phyloP scores from a whole-genome alignment of 805 yeast genomes.

The Saturnispora serradocipensis region DNA sequence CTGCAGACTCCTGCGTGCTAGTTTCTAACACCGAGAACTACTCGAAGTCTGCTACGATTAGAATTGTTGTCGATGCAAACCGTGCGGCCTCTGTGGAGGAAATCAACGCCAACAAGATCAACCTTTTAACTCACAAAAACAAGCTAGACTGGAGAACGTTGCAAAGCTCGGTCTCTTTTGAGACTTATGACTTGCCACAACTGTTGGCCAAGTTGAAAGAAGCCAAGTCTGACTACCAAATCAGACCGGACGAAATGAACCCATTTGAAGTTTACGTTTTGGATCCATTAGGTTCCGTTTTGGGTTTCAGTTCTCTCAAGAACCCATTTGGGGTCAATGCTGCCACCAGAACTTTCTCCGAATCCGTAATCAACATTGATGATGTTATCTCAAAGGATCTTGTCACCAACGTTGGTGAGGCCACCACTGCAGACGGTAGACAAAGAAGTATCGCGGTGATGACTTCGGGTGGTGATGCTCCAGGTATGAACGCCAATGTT shows the following conservation, averaged over 20 bases:
- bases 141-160: slow-evolving; percentile 44
- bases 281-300: slow-evolving; percentile 76
- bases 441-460: slow-evolving; percentile 55
- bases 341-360: slow-evolving; percentile 12
- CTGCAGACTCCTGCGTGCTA: slow-evolving; percentile 25
- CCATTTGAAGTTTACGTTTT: slow-evolving; percentile 69
- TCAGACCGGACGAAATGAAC: slow-evolving; percentile 59
- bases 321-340: slow-evolving; percentile 40
- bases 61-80: slow-evolving; percentile 18
- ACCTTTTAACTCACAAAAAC: slow-evolving; percentile 21
- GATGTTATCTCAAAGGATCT: slow-evolving; percentile 5
- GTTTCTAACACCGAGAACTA: slow-evolving; percentile 19
- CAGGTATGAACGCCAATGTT: slow-evolving; percentile 73
- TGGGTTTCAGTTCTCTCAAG: slow-evolving; percentile 64
- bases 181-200: slow-evolving; percentile 32
- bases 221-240: slow-evolving; percentile 35
- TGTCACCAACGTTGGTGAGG: background rate
- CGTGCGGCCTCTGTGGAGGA: slow-evolving; percentile 21
- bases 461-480: slow-evolving; percentile 81
- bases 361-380: background rate
- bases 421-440: slow-evolving; percentile 2
- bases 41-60: slow-evolving; percentile 20
- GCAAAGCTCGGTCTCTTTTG: slow-evolving; percentile 37
- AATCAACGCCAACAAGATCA: slow-evolving; percentile 21
- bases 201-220: slow-evolving; percentile 29